Base-by-base conservation (phyloP, 2,329 filamentous ascomycete species). In the Diplocarpon rosae region DNA sequence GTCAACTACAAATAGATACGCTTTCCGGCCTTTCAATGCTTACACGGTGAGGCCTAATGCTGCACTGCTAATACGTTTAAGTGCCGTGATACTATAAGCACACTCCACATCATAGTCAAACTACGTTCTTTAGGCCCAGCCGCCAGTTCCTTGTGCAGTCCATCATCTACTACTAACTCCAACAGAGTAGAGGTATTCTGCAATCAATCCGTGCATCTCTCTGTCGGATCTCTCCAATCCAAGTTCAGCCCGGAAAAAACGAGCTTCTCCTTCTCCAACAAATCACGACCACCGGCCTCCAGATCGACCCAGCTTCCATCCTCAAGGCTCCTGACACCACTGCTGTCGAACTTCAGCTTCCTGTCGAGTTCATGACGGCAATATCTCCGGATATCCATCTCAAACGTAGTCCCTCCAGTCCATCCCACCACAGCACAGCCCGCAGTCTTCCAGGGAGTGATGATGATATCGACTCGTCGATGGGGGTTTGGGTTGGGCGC, bases 361-460 rank as follows among this genome's bases (percentile, higher is more conserved):
- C 20, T 24, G 20, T 70, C 70, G 56, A 76, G 80, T 46, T 73
- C 70, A 31, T 78, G 72, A 62, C 85, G 89, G 49, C 82, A 86
- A 63, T 90, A 94, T 29, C 81, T 69, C 33, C 90, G 70, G 43
- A 96, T 62, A 62, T 96, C 92, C 17, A 90, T 71, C 67, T 95
- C 78, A 54, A 95, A 96, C 0, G 88, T 95, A 0, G 82, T 94
- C 1, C 80, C 90, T 1, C 88, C 85, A 13, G 77, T 83, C 92
- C 90, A 96, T 1, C 88, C 89, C 14, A 90, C 66, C 3, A 96
- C 73, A 0, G 89, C 90, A 55, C 88, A 95, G 0, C 92, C 90
- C 0, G 85, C 79, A 0, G 87, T 94, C 45, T 80, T 81, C 85
- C 90, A 95, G 0, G 89, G 87, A 16, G 78, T 80, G 49, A 96